phyloP scores from a whole-genome alignment of 768 basidiomycete genomes.

The Kwoniella sp. region DNA sequence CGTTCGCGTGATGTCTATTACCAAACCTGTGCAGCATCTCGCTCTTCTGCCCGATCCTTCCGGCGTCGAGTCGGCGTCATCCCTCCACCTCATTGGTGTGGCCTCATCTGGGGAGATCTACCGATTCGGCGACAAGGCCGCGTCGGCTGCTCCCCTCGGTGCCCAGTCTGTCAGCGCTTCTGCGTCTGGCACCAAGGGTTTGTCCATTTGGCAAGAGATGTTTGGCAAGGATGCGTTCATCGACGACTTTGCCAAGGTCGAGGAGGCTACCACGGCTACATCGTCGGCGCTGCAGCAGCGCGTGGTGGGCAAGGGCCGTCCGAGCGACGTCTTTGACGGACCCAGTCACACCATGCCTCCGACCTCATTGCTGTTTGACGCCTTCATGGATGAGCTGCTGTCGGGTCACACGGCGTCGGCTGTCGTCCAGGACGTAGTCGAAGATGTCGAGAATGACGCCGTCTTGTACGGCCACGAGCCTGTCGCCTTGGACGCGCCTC shows the following conservation, averaged over 20 bases:
- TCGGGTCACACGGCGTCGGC: conserved; percentile 4
- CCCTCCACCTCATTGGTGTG: conserved; percentile 31
- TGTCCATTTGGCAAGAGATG: conserved; percentile 81
- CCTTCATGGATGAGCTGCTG: conserved; percentile 57
- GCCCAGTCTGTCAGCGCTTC: conserved; percentile 52
- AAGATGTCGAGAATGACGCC: conserved; percentile 6
- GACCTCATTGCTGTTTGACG: conserved; percentile 65
- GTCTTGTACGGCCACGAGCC: conserved; percentile 26
- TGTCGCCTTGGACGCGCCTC: conserved; percentile 13
- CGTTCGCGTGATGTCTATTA: conserved; percentile 1
- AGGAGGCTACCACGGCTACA: conserved; percentile 42
- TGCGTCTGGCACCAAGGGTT: conserved; percentile 47
- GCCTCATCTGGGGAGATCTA: conserved; percentile 43
- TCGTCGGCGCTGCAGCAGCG: conserved; percentile 26
- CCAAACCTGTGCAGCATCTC: conserved; percentile 1
- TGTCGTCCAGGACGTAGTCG: not conserved
- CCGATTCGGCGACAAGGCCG: conserved; percentile 37
- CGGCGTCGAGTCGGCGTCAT: not conserved
- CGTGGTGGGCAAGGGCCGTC: conserved; percentile 52
- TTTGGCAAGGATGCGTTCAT: conserved; percentile 74
- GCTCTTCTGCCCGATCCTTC: conserved; percentile 5
- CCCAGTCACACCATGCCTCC: conserved; percentile 76
- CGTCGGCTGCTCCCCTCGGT: conserved; percentile 47
- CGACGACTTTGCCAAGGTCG: conserved; percentile 9
- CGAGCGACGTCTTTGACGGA: conserved; percentile 58